A percentile compares a stretch with the other conserved stretches of the same genome.
These are phyloP conservation scores for Striga hermonthica DNA, from an alignment of 305 asterid species.

Conservation along the genomic window DNA sequence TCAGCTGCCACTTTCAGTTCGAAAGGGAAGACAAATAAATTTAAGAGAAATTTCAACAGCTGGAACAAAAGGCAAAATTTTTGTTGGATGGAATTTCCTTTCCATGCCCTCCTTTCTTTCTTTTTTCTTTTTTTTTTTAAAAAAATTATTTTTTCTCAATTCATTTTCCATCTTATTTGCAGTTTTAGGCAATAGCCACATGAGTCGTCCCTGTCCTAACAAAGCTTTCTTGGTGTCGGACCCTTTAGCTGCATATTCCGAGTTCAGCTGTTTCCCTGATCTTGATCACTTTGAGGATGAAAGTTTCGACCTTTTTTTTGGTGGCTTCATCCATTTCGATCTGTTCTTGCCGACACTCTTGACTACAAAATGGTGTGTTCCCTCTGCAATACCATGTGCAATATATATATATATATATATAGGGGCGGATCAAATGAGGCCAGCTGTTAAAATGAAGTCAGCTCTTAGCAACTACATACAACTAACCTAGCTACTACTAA, in stretches of 20 bases:
- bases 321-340: slow-evolving; percentile 56
- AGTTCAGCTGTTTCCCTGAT: not conserved
- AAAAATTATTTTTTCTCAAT: not conserved
- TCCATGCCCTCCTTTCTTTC: not conserved
- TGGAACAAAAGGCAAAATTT: slow-evolving; percentile 32
- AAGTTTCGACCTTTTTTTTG: not conserved
- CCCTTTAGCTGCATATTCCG: not conserved
- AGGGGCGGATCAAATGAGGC: no score
- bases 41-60: no score
- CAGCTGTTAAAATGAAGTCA: no score
- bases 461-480: no score
- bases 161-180: not conserved
- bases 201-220: no score
- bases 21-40: no score
- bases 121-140: not conserved
- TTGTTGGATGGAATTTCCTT: slow-evolving; percentile 32
- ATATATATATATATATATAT: no score
- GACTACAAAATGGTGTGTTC: slow-evolving; percentile 4
- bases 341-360: not conserved
- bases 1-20: no score
- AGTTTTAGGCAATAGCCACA: not conserved
- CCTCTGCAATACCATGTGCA: not conserved
- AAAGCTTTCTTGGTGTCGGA: not conserved
- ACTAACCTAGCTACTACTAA: no score
- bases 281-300: not conserved